Percentiles rank a stretch among this genome's conserved stretches.
These are phyloP conservation scores for Dryas integrifolia DNA, from an alignment of 331 rosid species.

Conservation along the genomic window DNA sequence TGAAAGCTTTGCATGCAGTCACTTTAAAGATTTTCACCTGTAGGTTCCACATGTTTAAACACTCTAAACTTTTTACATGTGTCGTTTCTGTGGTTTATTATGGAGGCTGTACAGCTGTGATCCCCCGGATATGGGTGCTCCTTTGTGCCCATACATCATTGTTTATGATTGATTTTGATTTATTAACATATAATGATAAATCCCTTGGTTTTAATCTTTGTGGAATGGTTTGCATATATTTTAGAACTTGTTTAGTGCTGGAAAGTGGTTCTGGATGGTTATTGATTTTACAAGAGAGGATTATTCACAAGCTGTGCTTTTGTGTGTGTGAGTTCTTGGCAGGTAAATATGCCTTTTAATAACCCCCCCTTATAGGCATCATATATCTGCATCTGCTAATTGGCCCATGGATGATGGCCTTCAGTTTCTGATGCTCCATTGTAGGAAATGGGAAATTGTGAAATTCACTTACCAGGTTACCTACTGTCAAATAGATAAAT, in stretches of 20 bases:
- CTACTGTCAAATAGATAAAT: not conserved
- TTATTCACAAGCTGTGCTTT: not conserved
- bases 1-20: not conserved
- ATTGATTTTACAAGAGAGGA: not conserved
- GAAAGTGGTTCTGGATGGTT: constrained; percentile 1
- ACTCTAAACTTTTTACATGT: not conserved
- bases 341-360: not conserved
- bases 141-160: not conserved
- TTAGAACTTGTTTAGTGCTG: not conserved
- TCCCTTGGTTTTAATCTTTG: not conserved
- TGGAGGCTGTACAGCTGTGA: not conserved
- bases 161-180: not conserved
- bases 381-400: not conserved
- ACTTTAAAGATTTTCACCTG: not conserved
- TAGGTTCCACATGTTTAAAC: not conserved
- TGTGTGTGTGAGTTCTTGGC: not conserved
- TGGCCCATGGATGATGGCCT: not conserved
- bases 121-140: not conserved
- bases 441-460: not conserved
- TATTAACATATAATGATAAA: not conserved
- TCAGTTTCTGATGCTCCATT: not conserved
- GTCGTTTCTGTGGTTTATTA: not conserved
- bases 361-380: not conserved
- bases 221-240: not conserved
- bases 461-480: not conserved